A percentile compares a stretch with the other conserved stretches of the same genome.
phyloP scores from a whole-genome alignment of 208 protist species.

The Crithidia sp. region DNA sequence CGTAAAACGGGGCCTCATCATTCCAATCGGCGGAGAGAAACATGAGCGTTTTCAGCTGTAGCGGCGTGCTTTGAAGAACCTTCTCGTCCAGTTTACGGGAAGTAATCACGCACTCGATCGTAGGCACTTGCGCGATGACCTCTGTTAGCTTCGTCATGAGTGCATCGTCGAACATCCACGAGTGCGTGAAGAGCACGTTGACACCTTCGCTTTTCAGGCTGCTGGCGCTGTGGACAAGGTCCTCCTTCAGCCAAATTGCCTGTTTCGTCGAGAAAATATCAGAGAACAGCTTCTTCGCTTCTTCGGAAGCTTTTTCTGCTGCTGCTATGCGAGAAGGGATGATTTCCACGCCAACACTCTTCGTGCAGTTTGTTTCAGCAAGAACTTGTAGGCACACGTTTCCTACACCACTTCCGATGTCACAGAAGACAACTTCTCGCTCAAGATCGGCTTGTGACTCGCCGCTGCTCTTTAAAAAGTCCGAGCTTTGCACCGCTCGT shows the following conservation, averaged over 20 bases:
- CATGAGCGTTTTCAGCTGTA: slow-evolving; percentile 52
- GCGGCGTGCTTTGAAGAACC: slow-evolving; percentile 29
- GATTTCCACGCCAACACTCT: slow-evolving; percentile 78
- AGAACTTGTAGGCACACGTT: slow-evolving; percentile 87
- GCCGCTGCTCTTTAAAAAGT: slow-evolving; percentile 30
- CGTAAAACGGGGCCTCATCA: slow-evolving; percentile 77
- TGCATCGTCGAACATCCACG: slow-evolving; percentile 87
- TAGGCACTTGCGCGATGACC: slow-evolving; percentile 60
- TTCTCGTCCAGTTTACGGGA: slow-evolving; percentile 73
- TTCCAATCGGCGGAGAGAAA: slow-evolving; percentile 82
- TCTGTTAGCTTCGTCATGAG: slow-evolving; percentile 70
- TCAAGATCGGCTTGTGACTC: slow-evolving; percentile 46
- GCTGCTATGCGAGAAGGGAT: slow-evolving; percentile 71
- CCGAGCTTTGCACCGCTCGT: slow-evolving; percentile 3
- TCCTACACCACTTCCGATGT: slow-evolving; percentile 86
- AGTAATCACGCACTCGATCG: slow-evolving; percentile 73
- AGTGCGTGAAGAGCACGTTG: slow-evolving; percentile 81
- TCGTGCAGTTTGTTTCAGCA: slow-evolving; percentile 70
- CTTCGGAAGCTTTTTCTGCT: slow-evolving; percentile 47
- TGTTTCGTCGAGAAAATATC: slow-evolving; percentile 62
- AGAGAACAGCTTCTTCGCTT: slow-evolving; percentile 57
- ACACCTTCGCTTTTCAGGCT: slow-evolving; percentile 59
- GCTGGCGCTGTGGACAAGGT: slow-evolving; percentile 62
- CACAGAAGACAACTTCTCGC: slow-evolving; percentile 72
- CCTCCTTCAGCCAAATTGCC: slow-evolving; percentile 69